Base-by-base conservation (phyloP, 345 rosid genomes). In the Laguncularia racemosa region DNA sequence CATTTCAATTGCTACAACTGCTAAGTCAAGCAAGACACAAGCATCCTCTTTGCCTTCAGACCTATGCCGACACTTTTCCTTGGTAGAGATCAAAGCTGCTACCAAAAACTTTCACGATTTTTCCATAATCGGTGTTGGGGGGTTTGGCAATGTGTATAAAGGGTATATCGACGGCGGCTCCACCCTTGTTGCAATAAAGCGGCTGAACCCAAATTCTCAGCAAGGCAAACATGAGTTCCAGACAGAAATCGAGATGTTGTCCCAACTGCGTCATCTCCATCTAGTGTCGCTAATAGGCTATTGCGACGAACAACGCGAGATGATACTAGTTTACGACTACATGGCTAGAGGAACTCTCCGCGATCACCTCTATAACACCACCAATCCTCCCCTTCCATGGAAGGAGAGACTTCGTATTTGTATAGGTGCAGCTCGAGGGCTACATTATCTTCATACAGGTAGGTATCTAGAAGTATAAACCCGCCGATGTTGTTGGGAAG, bases 251-350 rank as follows among this genome's bases (percentile, higher is more conserved):
- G 55, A 52, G 33, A 17, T 21, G 55, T 20, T 52, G 33, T 52
- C 55, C 33, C 21, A 52, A 20, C 55, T 52, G 14, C 26, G 55
- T 7, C 55, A 52, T 15, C 55, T 26, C 15, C 55, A 52, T 10
- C 15, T 52, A 12, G 55, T 52, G 13, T 52, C 40, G 33, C 28
- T 52, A 11, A 33, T 20, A 10, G 55, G 55, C 4, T 52, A 19
- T 16, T 52, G 55, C 40, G 40, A 52, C n/a, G 26, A 52, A 52
- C 55, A 52, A 14, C 6, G 16, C 16, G 55, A 52, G 40, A 52
- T 52, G 55, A 52, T 52, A 2, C 55, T 52, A 20, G 55, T 52
- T 6, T 52, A 52, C 14, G 55, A 52, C 33, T 52, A 52, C 55
- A 52, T 52, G 55, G 55, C 20, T 17, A 52, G 26, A 15, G 55